Base-by-base conservation (phyloP, 495 filamentous ascomycete genomes). In the Emericellopsis terricola region DNA sequence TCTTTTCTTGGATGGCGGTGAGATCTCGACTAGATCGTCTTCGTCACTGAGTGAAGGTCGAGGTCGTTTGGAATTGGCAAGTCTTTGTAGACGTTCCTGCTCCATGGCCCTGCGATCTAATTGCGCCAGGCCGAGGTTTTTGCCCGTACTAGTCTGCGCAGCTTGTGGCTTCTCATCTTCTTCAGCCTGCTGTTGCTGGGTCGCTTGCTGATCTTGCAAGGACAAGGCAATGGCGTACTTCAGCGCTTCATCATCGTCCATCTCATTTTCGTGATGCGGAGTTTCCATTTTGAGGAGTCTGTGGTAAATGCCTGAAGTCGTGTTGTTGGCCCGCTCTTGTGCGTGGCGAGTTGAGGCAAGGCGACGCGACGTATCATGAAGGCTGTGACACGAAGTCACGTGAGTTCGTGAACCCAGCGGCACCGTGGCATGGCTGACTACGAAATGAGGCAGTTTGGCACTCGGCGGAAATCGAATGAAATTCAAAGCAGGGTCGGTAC, bases 81-180 rank as follows among this genome's bases (percentile, higher is more conserved):
- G 38, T 24, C 86, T 65, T 13, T 74, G 76, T 7, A 94, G 64
- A 15, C 87, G 69, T 44, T 91, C 87, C 45, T 75, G 58, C 42
- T 96, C 87, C 82, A 93, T 89, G 39, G 75, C 62, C 49, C 78
- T 80, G 8, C 85, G 68, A 51, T 92, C 66, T 0, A 85, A 50
- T 0, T 70, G 73, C 3, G 63, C 34, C 0, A 51, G 33, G 1
- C 39, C 37, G n/a, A n/a, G n/a, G n/a, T n/a, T n/a, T n/a, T n/a
- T n/a, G n/a, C n/a, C n/a, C n/a, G n/a, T n/a, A n/a, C n/a, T n/a
- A n/a, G n/a, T n/a, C 40, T 33, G 38, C 20, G n/a, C 16, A 26
- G 19, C 49, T 11, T 51, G 38, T 1, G 40, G 42, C 20, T 40
- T 41, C 21, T 14, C 21, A 10, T 29, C 23, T 13, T 29, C 26